A percentile compares a stretch with the other conserved stretches of the same genome.
phyloP scores from a whole-genome alignment of 495 filamentous ascomycete genomes.

The Penicillium crystallinum region DNA sequence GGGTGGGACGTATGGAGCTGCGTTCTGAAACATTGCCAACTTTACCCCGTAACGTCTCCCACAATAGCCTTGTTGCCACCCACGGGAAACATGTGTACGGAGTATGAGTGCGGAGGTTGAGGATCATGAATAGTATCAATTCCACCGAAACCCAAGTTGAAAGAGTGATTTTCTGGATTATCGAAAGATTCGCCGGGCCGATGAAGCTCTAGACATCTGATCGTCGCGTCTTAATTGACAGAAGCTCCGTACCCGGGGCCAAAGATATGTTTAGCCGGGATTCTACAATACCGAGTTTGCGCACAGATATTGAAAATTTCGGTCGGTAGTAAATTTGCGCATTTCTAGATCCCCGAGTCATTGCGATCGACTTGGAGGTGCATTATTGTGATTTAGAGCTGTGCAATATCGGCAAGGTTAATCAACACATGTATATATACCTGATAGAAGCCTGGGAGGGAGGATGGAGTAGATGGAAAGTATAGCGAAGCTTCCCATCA shows the following conservation, averaged over 20 bases:
- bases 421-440: background rate
- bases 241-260: background rate
- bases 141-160: background rate
- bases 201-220: conserved; percentile 17
- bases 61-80: conserved; percentile 3
- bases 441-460: background rate
- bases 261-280: background rate
- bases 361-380: background rate
- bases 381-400: background rate
- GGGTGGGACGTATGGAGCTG: conserved; percentile 12
- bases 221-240: conserved; percentile 12
- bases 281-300: background rate
- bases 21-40: conserved; percentile 21
- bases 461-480: background rate
- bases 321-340: background rate
- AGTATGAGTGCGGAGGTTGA: too few species aligned
- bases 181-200: background rate
- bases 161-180: background rate
- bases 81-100: too few species aligned
- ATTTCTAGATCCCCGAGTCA: background rate
- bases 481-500: background rate
- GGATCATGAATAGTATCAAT: too few species aligned
- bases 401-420: background rate
- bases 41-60: conserved; percentile 8
- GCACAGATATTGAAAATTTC: conserved; percentile 2